Evolutionary conservation across 148 eudicot species (phyloP).

Genomic region (Silene uniflora): DNA sequence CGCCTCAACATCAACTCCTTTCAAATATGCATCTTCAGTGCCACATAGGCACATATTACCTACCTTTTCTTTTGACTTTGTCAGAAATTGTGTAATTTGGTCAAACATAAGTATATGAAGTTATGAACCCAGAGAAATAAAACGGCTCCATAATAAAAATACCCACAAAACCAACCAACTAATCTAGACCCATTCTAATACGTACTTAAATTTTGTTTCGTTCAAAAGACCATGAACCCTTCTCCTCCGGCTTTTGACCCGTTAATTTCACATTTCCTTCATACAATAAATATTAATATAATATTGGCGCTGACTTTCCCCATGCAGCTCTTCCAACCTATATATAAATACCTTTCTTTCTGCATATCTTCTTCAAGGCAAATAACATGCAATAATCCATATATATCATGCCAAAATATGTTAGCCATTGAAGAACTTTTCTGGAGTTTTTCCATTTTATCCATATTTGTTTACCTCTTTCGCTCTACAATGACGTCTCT

Average conservation of each 20-base stretch:
- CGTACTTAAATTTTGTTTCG: not conserved
- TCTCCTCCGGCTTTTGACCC: conserved; percentile 15
- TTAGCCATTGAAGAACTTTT: conserved; percentile 9
- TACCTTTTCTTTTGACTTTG: conserved; percentile 18
- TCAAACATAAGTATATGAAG: conserved; percentile 1
- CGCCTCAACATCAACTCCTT: not conserved
- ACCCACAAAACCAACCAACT: not conserved
- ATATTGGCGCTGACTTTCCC: not conserved
- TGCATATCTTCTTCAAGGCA: not conserved
- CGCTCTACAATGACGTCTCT: conserved; percentile 15
- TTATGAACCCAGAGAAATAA: no score
- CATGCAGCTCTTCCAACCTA: not conserved
- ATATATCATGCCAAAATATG: conserved; percentile 9
- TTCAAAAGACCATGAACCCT: conserved; percentile 10
- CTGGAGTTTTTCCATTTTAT: conserved; percentile 18
- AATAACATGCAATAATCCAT: not conserved
- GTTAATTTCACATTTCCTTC: not conserved
- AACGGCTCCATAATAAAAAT: not conserved
- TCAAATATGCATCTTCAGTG: not conserved
- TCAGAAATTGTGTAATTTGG: not conserved
- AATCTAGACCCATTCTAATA: not conserved
- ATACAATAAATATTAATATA: no score
- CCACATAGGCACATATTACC: not conserved
- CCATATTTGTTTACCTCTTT: not conserved
- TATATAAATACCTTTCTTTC: conserved; percentile 3